Conservation (phyloP, 352 stramenopile genomes). For the Globisporangium iwayamae region DNA sequence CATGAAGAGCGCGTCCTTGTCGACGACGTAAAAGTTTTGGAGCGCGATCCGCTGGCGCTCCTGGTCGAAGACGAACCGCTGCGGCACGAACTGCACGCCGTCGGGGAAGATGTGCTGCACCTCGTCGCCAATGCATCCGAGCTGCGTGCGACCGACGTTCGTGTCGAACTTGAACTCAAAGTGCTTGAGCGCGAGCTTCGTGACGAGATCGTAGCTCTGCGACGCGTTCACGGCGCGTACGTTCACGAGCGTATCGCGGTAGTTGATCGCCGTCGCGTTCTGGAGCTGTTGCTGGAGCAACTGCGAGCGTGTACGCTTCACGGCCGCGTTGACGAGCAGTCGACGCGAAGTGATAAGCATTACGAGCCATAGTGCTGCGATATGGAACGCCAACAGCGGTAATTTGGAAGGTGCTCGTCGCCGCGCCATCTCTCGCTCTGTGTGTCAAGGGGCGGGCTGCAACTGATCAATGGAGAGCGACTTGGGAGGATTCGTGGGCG, state of each 20-base stretch:
- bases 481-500: too few species aligned
- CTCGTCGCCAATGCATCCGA: conserved; percentile 68
- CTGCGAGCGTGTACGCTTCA: conserved; percentile 16
- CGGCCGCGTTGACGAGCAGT: not conserved
- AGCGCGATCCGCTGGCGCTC: conserved; percentile 57
- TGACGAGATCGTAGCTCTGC: conserved; percentile 44
- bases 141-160: conserved; percentile 55
- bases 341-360: not conserved
- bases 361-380: not conserved
- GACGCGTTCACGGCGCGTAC: conserved; percentile 37
- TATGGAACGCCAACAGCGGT: not conserved
- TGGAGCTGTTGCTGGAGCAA: conserved; percentile 11
- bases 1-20: conserved; percentile 91
- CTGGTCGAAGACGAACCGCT: conserved; percentile 54
- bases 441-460: too few species aligned
- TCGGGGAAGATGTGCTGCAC: conserved; percentile 59
- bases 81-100: conserved; percentile 57
- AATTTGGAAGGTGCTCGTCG: not conserved
- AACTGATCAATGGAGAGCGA: too few species aligned
- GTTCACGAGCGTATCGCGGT: conserved; percentile 48
- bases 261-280: conserved; percentile 21
- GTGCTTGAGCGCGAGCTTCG: conserved; percentile 47
- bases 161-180: conserved; percentile 85
- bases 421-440: not conserved
- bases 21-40: conserved; percentile 82